Percentiles rank a stretch among this genome's conserved stretches.
These are phyloP conservation scores for Leccinum subrobustum DNA, from an alignment of 1,284 basidiomycete genomes.

Conservation along the genomic window DNA sequence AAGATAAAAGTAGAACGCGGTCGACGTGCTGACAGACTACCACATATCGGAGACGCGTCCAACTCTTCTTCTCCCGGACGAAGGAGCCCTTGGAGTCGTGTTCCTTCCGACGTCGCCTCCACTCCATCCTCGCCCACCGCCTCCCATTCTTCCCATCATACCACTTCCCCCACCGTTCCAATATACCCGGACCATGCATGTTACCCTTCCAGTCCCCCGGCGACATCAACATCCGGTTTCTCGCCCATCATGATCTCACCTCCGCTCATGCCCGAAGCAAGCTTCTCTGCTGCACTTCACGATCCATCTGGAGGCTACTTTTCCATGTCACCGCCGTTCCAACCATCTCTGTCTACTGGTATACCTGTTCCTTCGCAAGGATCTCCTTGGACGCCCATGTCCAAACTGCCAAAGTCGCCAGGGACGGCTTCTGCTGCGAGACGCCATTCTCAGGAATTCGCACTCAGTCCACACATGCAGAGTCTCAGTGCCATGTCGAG, in stretches of 20 bases:
- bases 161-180: slow-evolving; percentile 25
- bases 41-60: slow-evolving; percentile 18
- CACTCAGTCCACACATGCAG: slow-evolving; percentile 15
- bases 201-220: slow-evolving; percentile 18
- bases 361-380: slow-evolving; percentile 19
- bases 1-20: slow-evolving; percentile 29
- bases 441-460: slow-evolving; percentile 27
- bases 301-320: slow-evolving; percentile 21
- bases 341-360: slow-evolving; percentile 8
- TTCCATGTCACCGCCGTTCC: slow-evolving; percentile 14
- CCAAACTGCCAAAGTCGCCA: slow-evolving; percentile 10
- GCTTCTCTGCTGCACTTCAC: slow-evolving; percentile 10
- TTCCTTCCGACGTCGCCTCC: slow-evolving; percentile 25
- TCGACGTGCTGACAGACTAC: slow-evolving; percentile 22
- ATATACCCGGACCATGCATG: slow-evolving; percentile 15
- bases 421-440: slow-evolving; percentile 6
- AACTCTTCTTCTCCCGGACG: slow-evolving; percentile 21
- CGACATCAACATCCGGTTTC: neutral
- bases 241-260: slow-evolving; percentile 12
- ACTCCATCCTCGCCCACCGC: slow-evolving; percentile 27
- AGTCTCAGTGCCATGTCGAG: slow-evolving; percentile 27
- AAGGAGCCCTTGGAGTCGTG: slow-evolving; percentile 22
- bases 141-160: slow-evolving; percentile 15
- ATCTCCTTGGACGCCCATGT: slow-evolving; percentile 16
- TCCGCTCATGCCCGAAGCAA: slow-evolving; percentile 15